Evolutionary conservation across 2,329 filamentous ascomycete genomes (phyloP), one percentile per base, ranked within the genome.

Genomic region (Lasiodiplodia citricola): DNA sequence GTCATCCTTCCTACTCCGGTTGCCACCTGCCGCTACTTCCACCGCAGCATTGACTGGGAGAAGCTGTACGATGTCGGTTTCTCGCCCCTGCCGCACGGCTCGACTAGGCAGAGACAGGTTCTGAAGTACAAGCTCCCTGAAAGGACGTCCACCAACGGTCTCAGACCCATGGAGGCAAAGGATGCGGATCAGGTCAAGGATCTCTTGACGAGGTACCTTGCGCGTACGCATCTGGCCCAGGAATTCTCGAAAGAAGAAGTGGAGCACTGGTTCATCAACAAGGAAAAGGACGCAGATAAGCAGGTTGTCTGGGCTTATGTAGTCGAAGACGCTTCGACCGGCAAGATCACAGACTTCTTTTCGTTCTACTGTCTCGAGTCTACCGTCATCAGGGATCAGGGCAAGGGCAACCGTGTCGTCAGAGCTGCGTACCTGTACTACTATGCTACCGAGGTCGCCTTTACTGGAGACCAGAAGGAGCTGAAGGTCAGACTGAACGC

Each of bases 301-400:
- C 92, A 94, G 79, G 94, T 97, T 10, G 90, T 98, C 16, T 99
- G 93, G 92, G 90, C 91, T 2, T 98, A 96, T 73, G 95, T 99
- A 11, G 93, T 97, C 16, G 95, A 88, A 78, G 87, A 91, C 66
- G 81, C 86, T 0, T 74, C 88, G 57, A 89, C 90, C 63, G 87
- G 92, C 71, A 93, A 93, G 74, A 92, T 99, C 76, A 97, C 93
- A 47, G 96, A 99, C 81, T 97, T 97, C 83, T 91, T 97, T 83
- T 97, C 94, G 47, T 99, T 98, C 83, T 99, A 98, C 85, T 90
- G 90, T 77, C 90, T 99, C 41, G 94, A 97, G 79, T 97, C 94
- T 18, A 96, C 93, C 1, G 92, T 97, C 69, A 96, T 99, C 75
- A 90, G 91, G 73, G 89, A 93, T 76, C 44, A 64, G 31, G 47